A percentile compares a stretch with the other conserved stretches of the same genome.
These are phyloP conservation scores for Hypsizygus marmoreus DNA, from an alignment of 768 basidiomycete genomes.

Conservation along the genomic window DNA sequence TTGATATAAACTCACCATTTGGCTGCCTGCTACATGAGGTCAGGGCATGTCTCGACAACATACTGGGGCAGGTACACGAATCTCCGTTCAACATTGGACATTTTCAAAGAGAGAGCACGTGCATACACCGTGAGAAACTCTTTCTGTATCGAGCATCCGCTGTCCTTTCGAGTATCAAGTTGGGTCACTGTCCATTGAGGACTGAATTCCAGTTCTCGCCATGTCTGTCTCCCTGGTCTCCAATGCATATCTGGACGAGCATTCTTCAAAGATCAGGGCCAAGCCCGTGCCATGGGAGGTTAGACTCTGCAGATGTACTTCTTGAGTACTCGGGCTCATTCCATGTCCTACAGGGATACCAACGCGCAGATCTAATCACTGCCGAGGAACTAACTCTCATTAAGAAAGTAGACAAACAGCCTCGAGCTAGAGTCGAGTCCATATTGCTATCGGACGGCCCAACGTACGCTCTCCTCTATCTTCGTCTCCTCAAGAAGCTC, in stretches of 20 bases:
- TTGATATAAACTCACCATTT: conserved; percentile 23
- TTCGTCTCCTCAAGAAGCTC: conserved; percentile 82
- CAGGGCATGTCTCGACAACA: conserved; percentile 36
- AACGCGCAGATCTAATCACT: conserved; percentile 88
- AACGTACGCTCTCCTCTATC: conserved; percentile 85
- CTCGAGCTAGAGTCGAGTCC: conserved; percentile 71
- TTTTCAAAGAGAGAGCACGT: conserved; percentile 14
- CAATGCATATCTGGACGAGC: conserved; percentile 84
- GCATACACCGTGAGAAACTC: conserved; percentile 15
- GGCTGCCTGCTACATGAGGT: conserved; percentile 31
- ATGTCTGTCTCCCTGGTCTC: conserved; percentile 82
- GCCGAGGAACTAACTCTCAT: conserved; percentile 84
- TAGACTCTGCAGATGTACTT: conserved; percentile 13
- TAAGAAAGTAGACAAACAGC: conserved; percentile 87
- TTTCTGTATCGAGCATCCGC: neutral
- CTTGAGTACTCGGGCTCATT: conserved; percentile 12
- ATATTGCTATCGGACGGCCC: conserved; percentile 80
- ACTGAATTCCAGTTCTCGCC: conserved; percentile 13
- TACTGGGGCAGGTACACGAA: conserved; percentile 7
- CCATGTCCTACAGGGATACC: conserved; percentile 71
- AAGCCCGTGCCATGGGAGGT: conserved; percentile 99
- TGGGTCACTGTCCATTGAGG: neutral
- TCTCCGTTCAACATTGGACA: neutral
- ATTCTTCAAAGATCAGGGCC: conserved; percentile 81
- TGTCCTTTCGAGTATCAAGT: no score